Evolutionary conservation across 2,329 filamentous ascomycete species (phyloP).

Genomic region (Phialophora chinensis): DNA sequence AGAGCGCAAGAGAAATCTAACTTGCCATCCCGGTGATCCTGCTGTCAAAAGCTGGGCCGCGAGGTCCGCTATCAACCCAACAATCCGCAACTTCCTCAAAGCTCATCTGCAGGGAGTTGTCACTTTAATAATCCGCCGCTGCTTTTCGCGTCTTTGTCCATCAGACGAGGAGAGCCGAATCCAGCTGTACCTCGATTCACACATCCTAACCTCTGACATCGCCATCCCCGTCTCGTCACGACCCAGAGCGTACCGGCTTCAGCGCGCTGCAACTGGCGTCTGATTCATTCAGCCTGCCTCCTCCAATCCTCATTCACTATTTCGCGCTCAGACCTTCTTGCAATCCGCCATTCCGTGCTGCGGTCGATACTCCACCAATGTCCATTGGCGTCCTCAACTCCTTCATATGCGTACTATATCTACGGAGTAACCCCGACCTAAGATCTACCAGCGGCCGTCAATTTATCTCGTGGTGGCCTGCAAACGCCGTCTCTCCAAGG

Average conservation of each 20-base stretch:
- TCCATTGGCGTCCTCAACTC: not conserved
- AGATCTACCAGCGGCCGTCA: not conserved
- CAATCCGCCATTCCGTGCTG: not conserved
- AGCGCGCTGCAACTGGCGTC: not conserved
- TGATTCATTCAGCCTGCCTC: not conserved
- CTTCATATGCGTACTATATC: not conserved
- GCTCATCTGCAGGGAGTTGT: not conserved
- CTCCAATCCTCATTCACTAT: not conserved
- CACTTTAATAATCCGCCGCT: not conserved
- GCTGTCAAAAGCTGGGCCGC: slow-evolving; percentile 3
- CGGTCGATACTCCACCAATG: not conserved
- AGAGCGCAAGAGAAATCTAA: not conserved
- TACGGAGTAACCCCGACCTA: not conserved
- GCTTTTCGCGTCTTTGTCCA: not conserved
- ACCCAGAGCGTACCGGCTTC: not conserved
- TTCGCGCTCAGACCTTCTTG: not conserved
- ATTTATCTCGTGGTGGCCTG: not conserved
- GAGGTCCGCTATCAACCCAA: slow-evolving; percentile 1
- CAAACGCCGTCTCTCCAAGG: not conserved
- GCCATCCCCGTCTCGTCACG: not conserved
- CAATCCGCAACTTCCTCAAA: not conserved
- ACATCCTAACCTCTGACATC: not conserved
- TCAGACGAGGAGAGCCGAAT: not conserved
- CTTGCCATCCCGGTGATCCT: not conserved
- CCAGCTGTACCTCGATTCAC: not conserved